Evolutionary conservation across 78 protist genomes (phyloP).

Genomic region (Anaeramoeba flamelloides): DNA sequence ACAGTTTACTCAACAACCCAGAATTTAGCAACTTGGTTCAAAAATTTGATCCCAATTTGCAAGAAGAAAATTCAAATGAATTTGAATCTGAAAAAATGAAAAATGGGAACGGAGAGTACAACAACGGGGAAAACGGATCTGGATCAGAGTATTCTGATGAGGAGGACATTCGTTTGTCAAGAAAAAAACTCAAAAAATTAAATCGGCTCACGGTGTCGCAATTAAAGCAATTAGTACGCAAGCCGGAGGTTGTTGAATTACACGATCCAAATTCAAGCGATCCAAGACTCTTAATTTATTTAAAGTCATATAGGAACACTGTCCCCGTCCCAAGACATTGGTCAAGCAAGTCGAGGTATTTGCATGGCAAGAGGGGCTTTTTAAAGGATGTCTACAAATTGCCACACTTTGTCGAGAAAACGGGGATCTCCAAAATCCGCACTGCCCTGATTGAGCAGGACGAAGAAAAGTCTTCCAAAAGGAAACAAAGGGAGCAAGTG

Average conservation of each 20-base stretch:
- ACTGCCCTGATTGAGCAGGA: slow-evolving; percentile 43
- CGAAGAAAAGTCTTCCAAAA: slow-evolving; percentile 28
- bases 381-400: slow-evolving; percentile 71
- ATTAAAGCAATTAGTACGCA: slow-evolving; percentile 57
- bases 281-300: slow-evolving; percentile 64
- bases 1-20: too few species aligned
- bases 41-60: too few species aligned
- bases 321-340: slow-evolving; percentile 95
- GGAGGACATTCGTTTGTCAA: slow-evolving; percentile 28
- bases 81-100: too few species aligned
- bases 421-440: slow-evolving; percentile 81
- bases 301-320: slow-evolving; percentile 54
- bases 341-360: slow-evolving; percentile 78
- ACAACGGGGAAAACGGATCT: slow-evolving; percentile 4
- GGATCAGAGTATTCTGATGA: neutral
- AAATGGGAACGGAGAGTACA: slow-evolving; percentile 5
- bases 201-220: slow-evolving; percentile 54
- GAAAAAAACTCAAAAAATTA: slow-evolving; percentile 32
- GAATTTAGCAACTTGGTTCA: too few species aligned
- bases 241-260: slow-evolving; percentile 32
- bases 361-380: slow-evolving; percentile 77
- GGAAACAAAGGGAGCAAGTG: slow-evolving; percentile 33
- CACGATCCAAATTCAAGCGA: slow-evolving; percentile 70
- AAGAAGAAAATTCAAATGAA: too few species aligned
- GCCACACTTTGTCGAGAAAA: slow-evolving; percentile 79